Conservation (phyloP, 139 green algal species). For the Coccomyxa sp. region DNA sequence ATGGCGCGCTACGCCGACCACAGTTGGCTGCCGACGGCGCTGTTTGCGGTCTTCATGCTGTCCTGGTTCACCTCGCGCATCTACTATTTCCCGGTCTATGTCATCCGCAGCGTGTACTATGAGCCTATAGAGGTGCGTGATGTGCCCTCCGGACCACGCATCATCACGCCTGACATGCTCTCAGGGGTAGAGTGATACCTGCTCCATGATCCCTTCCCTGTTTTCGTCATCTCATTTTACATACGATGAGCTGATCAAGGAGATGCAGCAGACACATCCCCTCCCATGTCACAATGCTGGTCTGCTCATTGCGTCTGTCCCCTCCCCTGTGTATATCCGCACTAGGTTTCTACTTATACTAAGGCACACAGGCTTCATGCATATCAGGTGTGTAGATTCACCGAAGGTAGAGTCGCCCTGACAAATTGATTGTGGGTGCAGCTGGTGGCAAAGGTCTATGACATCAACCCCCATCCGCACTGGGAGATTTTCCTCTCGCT, state of each 20-base stretch:
- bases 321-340: too few species aligned
- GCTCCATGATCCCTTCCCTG: too few species aligned
- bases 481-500: slow-evolving; percentile 76
- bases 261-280: too few species aligned
- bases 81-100: slow-evolving; percentile 49
- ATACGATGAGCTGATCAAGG: too few species aligned
- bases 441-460: slow-evolving; percentile 30
- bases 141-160: too few species aligned
- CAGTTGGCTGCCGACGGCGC: slow-evolving; percentile 16
- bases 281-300: too few species aligned
- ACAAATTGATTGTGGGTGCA: too few species aligned
- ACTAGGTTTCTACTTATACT: too few species aligned
- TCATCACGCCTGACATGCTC: not conserved
- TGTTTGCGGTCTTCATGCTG: slow-evolving; percentile 56
- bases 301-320: too few species aligned
- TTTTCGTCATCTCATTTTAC: not conserved
- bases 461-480: slow-evolving; percentile 67
- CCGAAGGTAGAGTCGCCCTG: too few species aligned
- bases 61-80: slow-evolving; percentile 65
- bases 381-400: too few species aligned
- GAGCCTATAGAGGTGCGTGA: slow-evolving; percentile 40
- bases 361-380: too few species aligned
- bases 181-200: not conserved
- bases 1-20: slow-evolving; percentile 57
- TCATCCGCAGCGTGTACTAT: slow-evolving; percentile 51